Evolutionary conservation across 1,139 yeast genomes (phyloP).

Genomic region (Taiozyma sp.): DNA sequence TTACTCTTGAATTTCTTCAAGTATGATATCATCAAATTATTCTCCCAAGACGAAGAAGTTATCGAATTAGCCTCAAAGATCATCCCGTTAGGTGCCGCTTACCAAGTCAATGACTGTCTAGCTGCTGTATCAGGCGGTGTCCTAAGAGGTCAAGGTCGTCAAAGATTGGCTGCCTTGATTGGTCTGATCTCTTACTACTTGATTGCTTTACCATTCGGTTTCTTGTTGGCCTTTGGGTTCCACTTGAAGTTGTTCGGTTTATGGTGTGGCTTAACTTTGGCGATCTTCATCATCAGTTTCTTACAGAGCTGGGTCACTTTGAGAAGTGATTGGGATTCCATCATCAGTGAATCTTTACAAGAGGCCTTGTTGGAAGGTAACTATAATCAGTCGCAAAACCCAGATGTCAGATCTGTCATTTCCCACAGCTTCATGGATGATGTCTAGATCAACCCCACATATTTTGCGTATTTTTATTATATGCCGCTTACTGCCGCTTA

Average conservation of each 20-base stretch:
- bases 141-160: slow-evolving; percentile 64
- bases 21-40: slow-evolving; percentile 39
- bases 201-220: slow-evolving; percentile 55
- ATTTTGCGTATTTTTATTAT: neutral
- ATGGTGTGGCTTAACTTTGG: slow-evolving; percentile 61
- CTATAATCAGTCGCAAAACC: neutral
- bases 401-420: slow-evolving; percentile 11
- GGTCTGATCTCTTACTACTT: slow-evolving; percentile 52
- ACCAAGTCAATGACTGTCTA: slow-evolving; percentile 50
- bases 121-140: slow-evolving; percentile 54
- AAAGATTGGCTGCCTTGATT: slow-evolving; percentile 54
- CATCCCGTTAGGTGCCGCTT: slow-evolving; percentile 49
- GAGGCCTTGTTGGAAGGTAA: slow-evolving; percentile 12
- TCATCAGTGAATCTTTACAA: slow-evolving; percentile 26
- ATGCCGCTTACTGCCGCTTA: neutral
- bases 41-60: slow-evolving; percentile 47
- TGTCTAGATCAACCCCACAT: neutral
- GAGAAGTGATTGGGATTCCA: slow-evolving; percentile 52
- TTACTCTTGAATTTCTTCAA: slow-evolving; percentile 36
- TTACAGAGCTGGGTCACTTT: slow-evolving; percentile 42
- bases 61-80: slow-evolving; percentile 46
- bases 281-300: slow-evolving; percentile 41
- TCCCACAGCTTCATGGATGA: slow-evolving; percentile 16
- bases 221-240: slow-evolving; percentile 43
- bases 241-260: slow-evolving; percentile 45